These are phyloP conservation scores for Boletus pseudopeckii DNA, from an alignment of 768 basidiomycete species.

Conservation along the genomic window DNA sequence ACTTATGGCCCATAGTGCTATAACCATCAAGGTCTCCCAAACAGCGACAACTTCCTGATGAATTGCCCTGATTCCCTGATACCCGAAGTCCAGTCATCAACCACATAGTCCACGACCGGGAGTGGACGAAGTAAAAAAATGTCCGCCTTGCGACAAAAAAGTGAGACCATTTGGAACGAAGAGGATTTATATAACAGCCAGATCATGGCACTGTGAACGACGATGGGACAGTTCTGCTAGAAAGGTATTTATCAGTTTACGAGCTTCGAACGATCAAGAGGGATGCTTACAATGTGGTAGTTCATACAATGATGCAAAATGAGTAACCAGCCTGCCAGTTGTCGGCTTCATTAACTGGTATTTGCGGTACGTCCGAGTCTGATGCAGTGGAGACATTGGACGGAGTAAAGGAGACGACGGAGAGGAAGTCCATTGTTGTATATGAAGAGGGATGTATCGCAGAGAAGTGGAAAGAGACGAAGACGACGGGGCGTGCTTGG, in stretches of 20 bases:
- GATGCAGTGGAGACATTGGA: slow-evolving; percentile 1
- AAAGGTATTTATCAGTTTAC: not conserved
- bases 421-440: slow-evolving; percentile 22
- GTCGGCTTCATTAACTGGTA: not conserved
- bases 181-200: slow-evolving; percentile 1
- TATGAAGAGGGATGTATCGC: slow-evolving; percentile 5
- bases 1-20: not conserved
- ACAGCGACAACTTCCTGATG: slow-evolving; percentile 3
- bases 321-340: not conserved
- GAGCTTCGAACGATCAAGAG: not conserved
- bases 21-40: slow-evolving; percentile 4
- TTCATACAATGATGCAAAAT: slow-evolving; percentile 7
- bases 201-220: not conserved
- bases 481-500: slow-evolving; percentile 7
- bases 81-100: slow-evolving; percentile 4
- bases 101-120: not conserved
- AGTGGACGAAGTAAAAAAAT: not conserved
- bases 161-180: slow-evolving; percentile 18
- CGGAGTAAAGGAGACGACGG: not conserved
- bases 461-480: slow-evolving; percentile 1
- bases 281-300: slow-evolving; percentile 10
- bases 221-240: not conserved
- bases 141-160: slow-evolving; percentile 20
- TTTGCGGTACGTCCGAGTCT: slow-evolving; percentile 38
- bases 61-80: slow-evolving; percentile 1